Evolutionary conservation across 176 grass and related monocot genomes (phyloP), one percentile per base, ranked within the genome.

Genomic region (Bromus sterilis): DNA sequence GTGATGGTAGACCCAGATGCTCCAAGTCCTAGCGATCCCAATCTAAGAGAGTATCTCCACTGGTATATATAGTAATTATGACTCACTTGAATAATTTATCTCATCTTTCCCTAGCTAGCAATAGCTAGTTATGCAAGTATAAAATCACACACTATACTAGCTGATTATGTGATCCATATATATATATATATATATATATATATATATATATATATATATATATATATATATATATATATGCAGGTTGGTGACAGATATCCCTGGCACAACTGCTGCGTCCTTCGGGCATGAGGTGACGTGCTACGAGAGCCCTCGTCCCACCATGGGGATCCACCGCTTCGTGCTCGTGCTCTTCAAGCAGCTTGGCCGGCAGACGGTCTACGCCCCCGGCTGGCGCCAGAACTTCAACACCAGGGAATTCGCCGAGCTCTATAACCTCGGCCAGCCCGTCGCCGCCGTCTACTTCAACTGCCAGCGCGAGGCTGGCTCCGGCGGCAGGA

Each of bases 401-500:
- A 92, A 95, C 75, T 95, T 95, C 82, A 90, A 88, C 80, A 88
- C 90, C 70, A 83, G 76, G 75, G 86, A 86, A 75, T 90, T 95
- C 78, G 87, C 93, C 6, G 81, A 89, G 85, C 71, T 91, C 51
- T 90, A 95, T 75, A 81, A 95, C 82, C 93, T 95, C 18, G 85
- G 87, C 37, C 32, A 24, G 14, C 85, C 89, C 2, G 82, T 90
- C 73, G 85, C 87, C 21, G 87, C 87, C 74, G 57, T 78, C 26
- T 95, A 84, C 82, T 95, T 92, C 75, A 90, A 92, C 66, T 92
- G 93, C 78, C 93, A 95, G 75, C 88, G 93, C 11, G 90, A 95
- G 90, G 78, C 85, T 0, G 90, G 93, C 48, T 95, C 87, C 20
- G 93, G 93, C 2, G 90, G 87, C 2, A 83, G 93, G 66, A 88